Evolutionary conservation across 1,139 yeast species (phyloP).

Genomic region (Kazachstania sp.): DNA sequence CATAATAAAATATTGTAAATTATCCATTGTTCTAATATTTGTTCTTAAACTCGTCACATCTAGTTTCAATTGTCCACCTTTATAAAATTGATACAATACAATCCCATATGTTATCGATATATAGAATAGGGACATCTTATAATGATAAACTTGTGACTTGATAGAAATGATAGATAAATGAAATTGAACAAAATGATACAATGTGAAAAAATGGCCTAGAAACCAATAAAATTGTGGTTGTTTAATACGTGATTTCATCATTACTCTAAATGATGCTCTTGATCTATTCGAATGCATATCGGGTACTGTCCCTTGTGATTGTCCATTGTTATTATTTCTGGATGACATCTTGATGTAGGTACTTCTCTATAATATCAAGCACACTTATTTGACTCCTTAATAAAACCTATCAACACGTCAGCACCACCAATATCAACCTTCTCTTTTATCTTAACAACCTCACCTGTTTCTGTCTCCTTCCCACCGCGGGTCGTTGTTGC

Average conservation of each 20-base stretch:
- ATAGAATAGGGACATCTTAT: slow-evolving; percentile 19
- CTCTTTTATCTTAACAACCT: too few species aligned
- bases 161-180: slow-evolving; percentile 20
- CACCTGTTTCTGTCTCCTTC: too few species aligned
- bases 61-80: slow-evolving; percentile 22
- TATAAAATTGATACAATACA: slow-evolving; percentile 28
- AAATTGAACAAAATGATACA: slow-evolving; percentile 25
- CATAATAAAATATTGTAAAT: slow-evolving; percentile 26
- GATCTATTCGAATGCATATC: slow-evolving; percentile 8
- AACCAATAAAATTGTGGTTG: slow-evolving; percentile 32
- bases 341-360: neutral
- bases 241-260: slow-evolving; percentile 20
- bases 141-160: slow-evolving; percentile 18
- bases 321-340: neutral
- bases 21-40: slow-evolving; percentile 22
- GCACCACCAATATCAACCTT: too few species aligned
- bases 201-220: slow-evolving; percentile 24
- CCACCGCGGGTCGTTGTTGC: too few species aligned
- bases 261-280: slow-evolving; percentile 17
- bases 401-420: too few species aligned
- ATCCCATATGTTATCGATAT: slow-evolving; percentile 26
- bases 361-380: too few species aligned
- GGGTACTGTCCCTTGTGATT: neutral
- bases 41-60: slow-evolving; percentile 10
- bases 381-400: too few species aligned